Conservation (phyloP, 768 basidiomycete species). For the Russula brevipes region DNA sequence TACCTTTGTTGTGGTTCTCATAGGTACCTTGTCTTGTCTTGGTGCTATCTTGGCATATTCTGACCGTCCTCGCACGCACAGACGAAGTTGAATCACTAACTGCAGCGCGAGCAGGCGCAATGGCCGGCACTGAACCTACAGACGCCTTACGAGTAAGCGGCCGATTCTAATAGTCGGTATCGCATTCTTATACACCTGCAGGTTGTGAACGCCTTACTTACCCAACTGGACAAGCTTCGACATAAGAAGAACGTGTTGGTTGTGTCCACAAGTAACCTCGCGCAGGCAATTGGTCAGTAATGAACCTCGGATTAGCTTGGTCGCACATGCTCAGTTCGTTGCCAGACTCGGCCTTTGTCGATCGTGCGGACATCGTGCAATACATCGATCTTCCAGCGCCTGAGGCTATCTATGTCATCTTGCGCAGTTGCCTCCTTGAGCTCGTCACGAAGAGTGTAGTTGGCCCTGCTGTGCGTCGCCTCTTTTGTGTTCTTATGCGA, state of each 20-base stretch:
- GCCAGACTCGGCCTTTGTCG: constrained; percentile 89
- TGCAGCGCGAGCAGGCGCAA: constrained; percentile 88
- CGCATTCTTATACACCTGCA: constrained; percentile 30
- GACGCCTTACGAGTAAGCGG: constrained; percentile 81
- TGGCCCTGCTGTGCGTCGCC: constrained; percentile 46
- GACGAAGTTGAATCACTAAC: constrained; percentile 97
- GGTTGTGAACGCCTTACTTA: constrained; percentile 97
- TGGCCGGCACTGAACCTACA: constrained; percentile 93
- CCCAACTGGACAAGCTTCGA: constrained; percentile 93
- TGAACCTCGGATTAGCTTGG: not conserved
- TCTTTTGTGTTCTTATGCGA: not conserved
- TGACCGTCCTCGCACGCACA: constrained; percentile 30
- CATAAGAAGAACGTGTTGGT: constrained; percentile 91
- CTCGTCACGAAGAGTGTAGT: constrained; percentile 73
- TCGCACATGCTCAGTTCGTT: constrained; percentile 2
- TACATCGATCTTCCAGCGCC: constrained; percentile 88
- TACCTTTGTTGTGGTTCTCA: constrained; percentile 88
- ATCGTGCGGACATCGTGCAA: constrained; percentile 95
- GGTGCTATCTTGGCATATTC: not conserved
- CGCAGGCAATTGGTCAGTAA: constrained; percentile 80
- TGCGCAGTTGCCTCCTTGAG: constrained; percentile 76
- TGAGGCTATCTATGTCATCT: constrained; percentile 90
- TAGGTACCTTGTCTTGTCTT: constrained; percentile 47
- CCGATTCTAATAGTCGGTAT: not conserved
- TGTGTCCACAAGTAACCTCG: constrained; percentile 94